phyloP scores from a whole-genome alignment of 2,329 filamentous ascomycete species.

The Colletotrichum abscissum region DNA sequence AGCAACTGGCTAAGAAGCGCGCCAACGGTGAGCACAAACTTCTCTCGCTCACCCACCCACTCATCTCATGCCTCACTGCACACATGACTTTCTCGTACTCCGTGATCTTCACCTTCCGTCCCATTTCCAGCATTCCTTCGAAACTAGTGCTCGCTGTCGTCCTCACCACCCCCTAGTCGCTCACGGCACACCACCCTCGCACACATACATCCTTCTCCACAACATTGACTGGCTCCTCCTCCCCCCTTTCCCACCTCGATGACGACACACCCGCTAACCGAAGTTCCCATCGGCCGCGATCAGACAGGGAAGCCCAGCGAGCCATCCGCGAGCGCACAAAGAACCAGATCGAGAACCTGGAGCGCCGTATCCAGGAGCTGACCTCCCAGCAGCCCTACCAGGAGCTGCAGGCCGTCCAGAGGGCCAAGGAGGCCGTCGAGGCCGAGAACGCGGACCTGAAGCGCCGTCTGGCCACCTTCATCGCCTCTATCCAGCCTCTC shows the following conservation, averaged over 20 bases:
- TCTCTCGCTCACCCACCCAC: not conserved
- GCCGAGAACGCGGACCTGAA: slow-evolving; percentile 85
- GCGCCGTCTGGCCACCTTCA: slow-evolving; percentile 72
- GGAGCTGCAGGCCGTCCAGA: slow-evolving; percentile 80
- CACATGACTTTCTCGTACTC: slow-evolving; percentile 47
- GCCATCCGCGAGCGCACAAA: slow-evolving; percentile 87
- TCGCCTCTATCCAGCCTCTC: slow-evolving; percentile 73
- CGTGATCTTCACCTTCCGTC: not conserved
- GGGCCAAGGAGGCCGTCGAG: slow-evolving; percentile 81
- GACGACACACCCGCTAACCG: slow-evolving; percentile 12
- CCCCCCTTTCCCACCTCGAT: not conserved
- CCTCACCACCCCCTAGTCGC: not conserved
- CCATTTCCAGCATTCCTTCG: not conserved
- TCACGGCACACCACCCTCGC: not conserved
- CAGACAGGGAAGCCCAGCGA: slow-evolving; percentile 87
- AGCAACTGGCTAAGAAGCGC: slow-evolving; percentile 77
- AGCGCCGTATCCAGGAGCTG: slow-evolving; percentile 78
- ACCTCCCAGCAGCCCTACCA: slow-evolving; percentile 85
- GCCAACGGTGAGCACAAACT: slow-evolving; percentile 61
- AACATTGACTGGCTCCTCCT: not conserved
- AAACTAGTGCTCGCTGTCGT: not conserved
- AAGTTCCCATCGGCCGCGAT: not conserved
- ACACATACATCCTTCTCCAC: not conserved
- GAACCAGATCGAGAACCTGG: slow-evolving; percentile 80
- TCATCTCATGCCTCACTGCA: not conserved